Conservation (phyloP, 768 basidiomycete genomes). For the Tylopilus balloui region DNA sequence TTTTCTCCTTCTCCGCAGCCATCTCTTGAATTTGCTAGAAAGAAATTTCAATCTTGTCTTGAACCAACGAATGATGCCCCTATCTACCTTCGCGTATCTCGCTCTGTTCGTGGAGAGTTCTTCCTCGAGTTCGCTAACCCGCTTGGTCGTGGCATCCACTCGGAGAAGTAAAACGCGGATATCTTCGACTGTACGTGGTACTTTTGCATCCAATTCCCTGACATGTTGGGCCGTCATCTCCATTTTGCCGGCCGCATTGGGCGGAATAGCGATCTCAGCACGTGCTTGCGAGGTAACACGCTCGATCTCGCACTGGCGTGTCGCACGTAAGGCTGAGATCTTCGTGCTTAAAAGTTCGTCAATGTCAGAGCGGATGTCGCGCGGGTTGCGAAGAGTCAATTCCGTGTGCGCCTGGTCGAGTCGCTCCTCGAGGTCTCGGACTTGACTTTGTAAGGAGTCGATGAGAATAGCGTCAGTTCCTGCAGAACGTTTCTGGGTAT, state of each 20-base stretch:
- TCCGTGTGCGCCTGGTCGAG: slow-evolving; percentile 30
- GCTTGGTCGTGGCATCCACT: slow-evolving; percentile 19
- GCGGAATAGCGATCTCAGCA: slow-evolving; percentile 21
- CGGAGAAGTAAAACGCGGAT: slow-evolving; percentile 24
- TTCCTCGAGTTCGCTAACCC: slow-evolving; percentile 19
- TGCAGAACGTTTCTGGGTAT: not conserved
- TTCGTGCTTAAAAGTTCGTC: slow-evolving; percentile 17
- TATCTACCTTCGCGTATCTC: slow-evolving; percentile 17
- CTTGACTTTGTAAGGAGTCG: slow-evolving; percentile 13
- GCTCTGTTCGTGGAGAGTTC: slow-evolving; percentile 18
- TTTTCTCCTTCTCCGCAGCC: slow-evolving; percentile 11
- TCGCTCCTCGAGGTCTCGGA: slow-evolving; percentile 26
- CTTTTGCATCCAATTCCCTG: slow-evolving; percentile 19
- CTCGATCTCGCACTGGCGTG: slow-evolving; percentile 21
- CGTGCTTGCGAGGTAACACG: slow-evolving; percentile 11
- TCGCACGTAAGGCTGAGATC: slow-evolving; percentile 18
- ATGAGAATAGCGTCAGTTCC: not conserved
- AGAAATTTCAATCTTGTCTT: slow-evolving; percentile 1
- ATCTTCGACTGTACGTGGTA: slow-evolving; percentile 24
- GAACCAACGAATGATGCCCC: not conserved
- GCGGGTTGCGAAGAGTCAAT: slow-evolving; percentile 24
- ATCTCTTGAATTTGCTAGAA: slow-evolving; percentile 18
- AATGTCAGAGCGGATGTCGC: slow-evolving; percentile 17
- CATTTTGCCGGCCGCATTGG: slow-evolving; percentile 11
- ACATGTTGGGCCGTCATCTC: slow-evolving; percentile 16